Base-by-base conservation (phyloP, 345 rosid genomes). In the Populus ilicifolia region DNA sequence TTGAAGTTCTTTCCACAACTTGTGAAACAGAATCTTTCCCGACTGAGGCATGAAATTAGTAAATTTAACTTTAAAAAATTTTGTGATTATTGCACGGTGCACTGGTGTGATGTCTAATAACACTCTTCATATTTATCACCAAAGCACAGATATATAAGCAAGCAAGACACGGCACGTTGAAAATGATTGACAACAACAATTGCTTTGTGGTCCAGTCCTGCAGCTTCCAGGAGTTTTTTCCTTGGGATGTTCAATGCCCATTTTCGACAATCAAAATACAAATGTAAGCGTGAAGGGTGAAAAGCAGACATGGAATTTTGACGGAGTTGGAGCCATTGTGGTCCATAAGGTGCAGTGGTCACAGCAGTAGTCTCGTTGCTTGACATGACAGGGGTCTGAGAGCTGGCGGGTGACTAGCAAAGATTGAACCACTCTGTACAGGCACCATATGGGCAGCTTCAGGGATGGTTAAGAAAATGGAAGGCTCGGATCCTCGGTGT, bases 391-490 rank as follows among this genome's bases (percentile, higher is more conserved):
- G 35, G 13, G 20, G 76, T 72, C 66, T 65, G 10, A 78, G 62
- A 27, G 76, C 72, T 23, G 75, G 38, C 10, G 77, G 72, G 52
- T 67, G 67, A 52, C 76, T 78, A 5, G 71, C 80, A 12, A 78
- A 66, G 29, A 17, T 23, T 9, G 76, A 50, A 23, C 72, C 77
- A 6, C 39, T 35, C 1, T 39, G 75, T 3, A 63, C 70, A 43
- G 71, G 75, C 11, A 69, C 61, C 23, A 38, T 67, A 21, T 70
- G 80, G 13, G 80, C 80, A n/a, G 18, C 59, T 39, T 77, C 80
- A 35, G 14, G 67, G 50, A 65, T 44, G 71, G 71, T 63, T 66
- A 71, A 65, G 71, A 78, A 78, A 11, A 78, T 71, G 71, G 80
- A 63, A 33, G 75, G 80, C 44, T 75, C 65, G 3, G 80, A 72